phyloP scores from a whole-genome alignment of 1,284 basidiomycete genomes.

The Boletellus deceptivus region DNA sequence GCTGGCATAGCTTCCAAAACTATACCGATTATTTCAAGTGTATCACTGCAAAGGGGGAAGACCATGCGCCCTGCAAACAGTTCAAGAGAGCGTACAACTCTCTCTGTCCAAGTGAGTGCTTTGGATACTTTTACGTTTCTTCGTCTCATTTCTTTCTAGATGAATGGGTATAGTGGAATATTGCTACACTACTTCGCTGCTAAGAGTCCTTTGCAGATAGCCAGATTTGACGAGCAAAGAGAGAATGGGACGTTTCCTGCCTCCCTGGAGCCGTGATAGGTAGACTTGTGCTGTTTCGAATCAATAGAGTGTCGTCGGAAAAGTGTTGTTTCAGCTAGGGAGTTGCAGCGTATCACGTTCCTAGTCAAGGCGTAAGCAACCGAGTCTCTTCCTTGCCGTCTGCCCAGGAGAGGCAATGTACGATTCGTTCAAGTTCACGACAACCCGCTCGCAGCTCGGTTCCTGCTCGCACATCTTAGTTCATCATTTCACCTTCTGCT shows the following conservation, averaged over 20 bases:
- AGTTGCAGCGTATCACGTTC: not conserved
- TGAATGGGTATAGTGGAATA: constrained; percentile 71
- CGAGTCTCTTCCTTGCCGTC: not conserved
- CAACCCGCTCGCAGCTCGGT: constrained; percentile 2
- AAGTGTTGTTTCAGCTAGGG: not conserved
- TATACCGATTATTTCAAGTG: constrained; percentile 99
- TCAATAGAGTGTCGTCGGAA: constrained; percentile 11
- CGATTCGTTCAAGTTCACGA: constrained; percentile 1
- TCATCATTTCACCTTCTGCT: constrained; percentile 1
- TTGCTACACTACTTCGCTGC: not conserved
- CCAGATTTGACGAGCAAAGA: constrained; percentile 90
- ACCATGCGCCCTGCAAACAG: constrained; percentile 97
- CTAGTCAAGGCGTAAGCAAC: too few species aligned
- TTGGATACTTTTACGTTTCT: constrained; percentile 1
- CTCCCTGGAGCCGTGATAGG: constrained; percentile 72
- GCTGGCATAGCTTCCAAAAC: constrained; percentile 81
- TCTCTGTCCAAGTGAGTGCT: constrained; percentile 92
- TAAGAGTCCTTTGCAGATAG: constrained; percentile 50
- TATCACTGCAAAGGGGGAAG: constrained; percentile 95
- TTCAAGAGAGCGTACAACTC: constrained; percentile 97
- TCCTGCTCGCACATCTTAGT: too few species aligned
- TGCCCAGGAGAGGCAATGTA: not conserved
- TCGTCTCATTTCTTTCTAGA: constrained; percentile 45
- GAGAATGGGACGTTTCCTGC: constrained; percentile 91
- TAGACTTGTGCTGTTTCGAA: constrained; percentile 3